These are phyloP conservation scores for Leccinum barrowsii DNA, from an alignment of 768 basidiomycete species.

Conservation along the genomic window DNA sequence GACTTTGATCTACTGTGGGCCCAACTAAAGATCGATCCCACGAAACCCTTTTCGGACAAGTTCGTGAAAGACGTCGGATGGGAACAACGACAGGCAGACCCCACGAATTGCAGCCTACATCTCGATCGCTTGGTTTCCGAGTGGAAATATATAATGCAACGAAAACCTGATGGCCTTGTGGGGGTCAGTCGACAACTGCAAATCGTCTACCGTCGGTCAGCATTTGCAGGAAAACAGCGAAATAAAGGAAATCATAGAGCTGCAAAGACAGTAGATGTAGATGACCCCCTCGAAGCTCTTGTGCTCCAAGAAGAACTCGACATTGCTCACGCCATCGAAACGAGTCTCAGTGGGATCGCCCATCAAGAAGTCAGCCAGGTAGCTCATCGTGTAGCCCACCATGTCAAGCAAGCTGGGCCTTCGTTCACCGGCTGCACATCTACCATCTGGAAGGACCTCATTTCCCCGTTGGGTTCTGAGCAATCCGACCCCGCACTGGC, in stretches of 20 bases:
- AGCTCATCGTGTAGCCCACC: slow-evolving; percentile 6
- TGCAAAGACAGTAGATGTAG: slow-evolving; percentile 1
- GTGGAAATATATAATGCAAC: slow-evolving; percentile 30
- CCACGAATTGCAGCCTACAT: slow-evolving; percentile 20
- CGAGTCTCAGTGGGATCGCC: slow-evolving; percentile 36
- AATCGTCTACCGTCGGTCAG: slow-evolving; percentile 38
- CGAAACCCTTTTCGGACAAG: slow-evolving; percentile 41
- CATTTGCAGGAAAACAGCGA: neutral
- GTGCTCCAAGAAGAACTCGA: slow-evolving; percentile 38
- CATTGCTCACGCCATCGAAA: slow-evolving; percentile 43
- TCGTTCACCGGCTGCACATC: slow-evolving; percentile 4
- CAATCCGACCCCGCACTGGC: slow-evolving; percentile 22
- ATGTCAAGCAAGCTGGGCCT: slow-evolving; percentile 3
- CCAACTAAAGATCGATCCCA: slow-evolving; percentile 41
- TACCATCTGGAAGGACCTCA: slow-evolving; percentile 8
- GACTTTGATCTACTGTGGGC: slow-evolving; percentile 56
- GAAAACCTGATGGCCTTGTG: slow-evolving; percentile 19
- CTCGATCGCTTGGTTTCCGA: slow-evolving; percentile 30
- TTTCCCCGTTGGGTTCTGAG: slow-evolving; percentile 1
- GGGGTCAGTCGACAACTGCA: slow-evolving; percentile 37
- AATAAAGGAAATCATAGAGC: slow-evolving; percentile 3
- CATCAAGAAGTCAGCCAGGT: slow-evolving; percentile 5
- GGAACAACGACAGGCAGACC: slow-evolving; percentile 17
- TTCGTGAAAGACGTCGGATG: slow-evolving; percentile 40
- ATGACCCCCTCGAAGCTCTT: slow-evolving; percentile 15